phyloP scores from a whole-genome alignment of 352 stramenopile species.

The Pilasporangium apinafurcum region DNA sequence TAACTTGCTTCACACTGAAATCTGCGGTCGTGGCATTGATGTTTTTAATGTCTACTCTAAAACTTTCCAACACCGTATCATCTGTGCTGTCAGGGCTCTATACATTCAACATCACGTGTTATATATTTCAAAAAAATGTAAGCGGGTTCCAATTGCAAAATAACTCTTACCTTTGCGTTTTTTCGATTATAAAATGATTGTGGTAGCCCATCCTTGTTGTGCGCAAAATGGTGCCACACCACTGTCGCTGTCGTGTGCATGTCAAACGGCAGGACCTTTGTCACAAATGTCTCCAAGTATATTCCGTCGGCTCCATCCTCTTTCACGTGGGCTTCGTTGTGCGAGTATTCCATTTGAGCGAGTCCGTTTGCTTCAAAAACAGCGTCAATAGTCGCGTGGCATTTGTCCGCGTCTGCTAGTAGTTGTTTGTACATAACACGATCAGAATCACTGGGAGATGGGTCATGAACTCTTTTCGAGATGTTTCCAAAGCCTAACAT shows the following conservation, averaged over 20 bases:
- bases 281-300: constrained; percentile 29
- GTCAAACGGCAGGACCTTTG: constrained; percentile 29
- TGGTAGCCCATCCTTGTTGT: constrained; percentile 4
- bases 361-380: constrained; percentile 5
- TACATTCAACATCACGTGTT: constrained; percentile 32
- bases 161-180: constrained; percentile 28
- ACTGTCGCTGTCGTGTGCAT: constrained; percentile 24
- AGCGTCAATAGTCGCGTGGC: constrained; percentile 1
- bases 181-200: constrained; percentile 16
- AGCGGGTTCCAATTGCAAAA: no score
- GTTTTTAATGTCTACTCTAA: constrained; percentile 42
- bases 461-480: no score
- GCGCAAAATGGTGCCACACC: constrained; percentile 29
- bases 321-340: constrained; percentile 5
- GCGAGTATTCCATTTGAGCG: constrained; percentile 2
- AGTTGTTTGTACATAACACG: constrained; percentile 25
- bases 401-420: constrained; percentile 3
- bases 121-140: constrained; percentile 33
- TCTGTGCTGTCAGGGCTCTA: constrained; percentile 14
- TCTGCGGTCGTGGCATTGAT: constrained; percentile 38
- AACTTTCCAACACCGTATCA: constrained; percentile 55
- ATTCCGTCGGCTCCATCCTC: constrained; percentile 9
- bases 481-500: no score
- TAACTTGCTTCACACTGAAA: constrained; percentile 48
- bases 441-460: no score